Evolutionary conservation across 495 filamentous ascomycete genomes (phyloP).

Genomic region (Trichoderma orchidacearum): DNA sequence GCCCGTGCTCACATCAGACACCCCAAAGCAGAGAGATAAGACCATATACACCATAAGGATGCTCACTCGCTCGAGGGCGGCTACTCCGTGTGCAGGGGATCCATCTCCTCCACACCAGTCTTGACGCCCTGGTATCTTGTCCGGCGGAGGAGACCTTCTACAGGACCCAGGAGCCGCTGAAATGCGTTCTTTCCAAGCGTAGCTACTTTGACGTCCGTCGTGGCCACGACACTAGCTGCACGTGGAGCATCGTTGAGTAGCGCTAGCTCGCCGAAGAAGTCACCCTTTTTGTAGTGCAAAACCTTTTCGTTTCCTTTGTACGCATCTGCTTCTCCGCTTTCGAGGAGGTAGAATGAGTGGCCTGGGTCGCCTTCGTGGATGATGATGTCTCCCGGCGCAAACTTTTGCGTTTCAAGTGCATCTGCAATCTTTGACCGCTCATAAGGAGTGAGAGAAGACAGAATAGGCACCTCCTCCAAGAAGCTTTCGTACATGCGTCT

Average conservation of each 20-base stretch:
- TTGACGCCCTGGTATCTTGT: conserved; percentile 41
- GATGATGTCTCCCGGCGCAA: conserved; percentile 62
- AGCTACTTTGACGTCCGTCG: conserved; percentile 85
- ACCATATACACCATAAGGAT: neutral
- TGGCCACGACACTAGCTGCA: conserved; percentile 76
- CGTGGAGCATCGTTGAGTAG: conserved; percentile 86
- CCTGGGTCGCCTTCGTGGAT: conserved; percentile 88
- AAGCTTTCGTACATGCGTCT: conserved; percentile 95
- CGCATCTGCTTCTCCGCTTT: conserved; percentile 78
- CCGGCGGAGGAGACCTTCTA: conserved; percentile 88
- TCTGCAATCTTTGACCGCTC: conserved; percentile 96
- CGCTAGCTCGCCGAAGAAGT: conserved; percentile 94
- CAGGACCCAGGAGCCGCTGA: conserved; percentile 81
- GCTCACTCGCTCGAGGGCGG: neutral
- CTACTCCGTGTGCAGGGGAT: conserved; percentile 28
- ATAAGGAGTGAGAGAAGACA: conserved; percentile 71
- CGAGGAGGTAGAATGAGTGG: conserved; percentile 84
- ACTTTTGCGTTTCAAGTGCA: conserved; percentile 82
- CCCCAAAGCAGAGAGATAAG: neutral
- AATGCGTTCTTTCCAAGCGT: conserved; percentile 87
- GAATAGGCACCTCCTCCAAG: conserved; percentile 89
- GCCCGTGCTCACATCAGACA: conserved; percentile 1
- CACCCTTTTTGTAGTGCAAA: conserved; percentile 73
- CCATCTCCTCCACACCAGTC: conserved; percentile 36
- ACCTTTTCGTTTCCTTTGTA: conserved; percentile 56